Base-by-base conservation (phyloP, 257 asterid species). In the Eustoma russellianum region DNA sequence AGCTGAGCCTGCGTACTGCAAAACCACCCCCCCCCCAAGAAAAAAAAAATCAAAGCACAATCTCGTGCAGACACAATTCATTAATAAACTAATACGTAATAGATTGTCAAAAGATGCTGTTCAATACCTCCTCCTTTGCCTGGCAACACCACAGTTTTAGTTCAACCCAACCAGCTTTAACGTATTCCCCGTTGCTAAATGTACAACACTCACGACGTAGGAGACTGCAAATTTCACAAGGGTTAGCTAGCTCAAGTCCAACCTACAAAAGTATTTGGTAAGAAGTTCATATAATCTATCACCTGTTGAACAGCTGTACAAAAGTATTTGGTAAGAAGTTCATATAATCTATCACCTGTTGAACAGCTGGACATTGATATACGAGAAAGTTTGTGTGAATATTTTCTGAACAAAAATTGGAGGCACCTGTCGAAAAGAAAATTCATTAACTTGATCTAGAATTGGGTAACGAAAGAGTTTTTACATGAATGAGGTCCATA, bases 151-250 rank as follows among this genome's bases (percentile, higher is more conserved):
- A 92, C 52, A 80, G 68, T 72, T 92, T 97, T 52, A 92, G 77
- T 75, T 92, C 98, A 24, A 97, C 98, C 72, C 88, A 60, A 35
- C 98, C 97, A 59, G 98, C 72, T 76, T 92, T 92, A 52, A 92
- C 94, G 51, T 80, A 92, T 74, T 92, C 98, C 61, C 97, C 98
- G 14, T 92, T 92, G 86, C 93, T 85, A 70, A 88, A 92, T 48
- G 98, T 88, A 76, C 98, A 92, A 61, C 95, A 85, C 75, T 92
- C 98, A 46, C 98, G 94, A 12, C 98, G 98, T 28, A 88, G 97
- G 59, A 92, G 98, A 80, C 98, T 92, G 64, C 70, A 64, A 55
- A 70, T 28, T 55, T 41, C 19, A 28, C 46, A 62, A 65, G 45
- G 56, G 38, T 44, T 50, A 55, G 45, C 54, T 50, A 51, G 54